Evolutionary conservation across 2,329 filamentous ascomycete genomes (phyloP).

Genomic region (Fusarium nisikadoi): DNA sequence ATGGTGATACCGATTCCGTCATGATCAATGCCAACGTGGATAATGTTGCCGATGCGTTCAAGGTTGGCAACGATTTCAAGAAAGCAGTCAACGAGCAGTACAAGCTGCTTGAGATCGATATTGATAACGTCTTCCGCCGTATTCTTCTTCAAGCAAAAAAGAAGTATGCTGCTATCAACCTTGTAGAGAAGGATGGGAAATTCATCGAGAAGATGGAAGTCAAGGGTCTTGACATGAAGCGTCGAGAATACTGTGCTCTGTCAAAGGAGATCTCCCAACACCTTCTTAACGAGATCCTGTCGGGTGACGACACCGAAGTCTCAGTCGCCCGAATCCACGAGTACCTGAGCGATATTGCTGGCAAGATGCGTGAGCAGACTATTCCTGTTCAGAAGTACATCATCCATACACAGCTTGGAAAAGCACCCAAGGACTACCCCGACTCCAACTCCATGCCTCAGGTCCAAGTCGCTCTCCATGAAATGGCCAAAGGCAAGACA

Average conservation of each 20-base stretch:
- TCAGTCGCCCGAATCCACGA: slow-evolving; percentile 93
- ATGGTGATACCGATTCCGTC: slow-evolving; percentile 98
- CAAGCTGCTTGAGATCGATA: slow-evolving; percentile 93
- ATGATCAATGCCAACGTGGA: slow-evolving; percentile 99
- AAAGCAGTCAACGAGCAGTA: slow-evolving; percentile 94
- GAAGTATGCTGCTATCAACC: slow-evolving; percentile 97
- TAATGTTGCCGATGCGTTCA: slow-evolving; percentile 88
- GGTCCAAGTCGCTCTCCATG: slow-evolving; percentile 91
- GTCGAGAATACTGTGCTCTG: slow-evolving; percentile 94
- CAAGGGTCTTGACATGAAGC: slow-evolving; percentile 97
- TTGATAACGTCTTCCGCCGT: slow-evolving; percentile 95
- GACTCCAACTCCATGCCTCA: slow-evolving; percentile 96
- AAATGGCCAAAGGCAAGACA: slow-evolving; percentile 85
- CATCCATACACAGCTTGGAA: slow-evolving; percentile 97
- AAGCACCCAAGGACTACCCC: slow-evolving; percentile 91
- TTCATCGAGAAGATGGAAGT: slow-evolving; percentile 96
- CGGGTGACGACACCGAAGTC: slow-evolving; percentile 89
- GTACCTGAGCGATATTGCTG: slow-evolving; percentile 84
- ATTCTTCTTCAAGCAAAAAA: slow-evolving; percentile 97
- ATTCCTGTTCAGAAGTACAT: slow-evolving; percentile 89
- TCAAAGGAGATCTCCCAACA: slow-evolving; percentile 94
- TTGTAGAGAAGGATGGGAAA: slow-evolving; percentile 88
- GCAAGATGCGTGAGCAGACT: slow-evolving; percentile 83
- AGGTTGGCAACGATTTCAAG: slow-evolving; percentile 95
- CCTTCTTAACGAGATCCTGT: slow-evolving; percentile 93